These are phyloP conservation scores for Wickerhamiella infanticola DNA, from an alignment of 1,139 yeast species.

Conservation along the genomic window DNA sequence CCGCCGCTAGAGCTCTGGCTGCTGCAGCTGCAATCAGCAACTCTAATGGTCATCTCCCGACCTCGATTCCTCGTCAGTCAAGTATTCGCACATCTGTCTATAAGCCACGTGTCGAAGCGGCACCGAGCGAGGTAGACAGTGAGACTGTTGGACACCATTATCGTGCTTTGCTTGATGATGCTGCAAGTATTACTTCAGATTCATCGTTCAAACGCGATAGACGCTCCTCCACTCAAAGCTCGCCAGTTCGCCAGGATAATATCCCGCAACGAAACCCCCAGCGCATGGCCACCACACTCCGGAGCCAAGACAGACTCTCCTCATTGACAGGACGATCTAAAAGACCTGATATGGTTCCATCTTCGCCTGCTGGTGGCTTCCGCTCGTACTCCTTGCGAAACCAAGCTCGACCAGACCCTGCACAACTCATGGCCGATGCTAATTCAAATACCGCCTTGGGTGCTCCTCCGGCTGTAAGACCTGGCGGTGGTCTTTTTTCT, in stretches of 20 bases:
- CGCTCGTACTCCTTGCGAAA: constrained; percentile 15
- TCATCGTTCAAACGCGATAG: constrained; percentile 20
- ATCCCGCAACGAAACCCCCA: background rate
- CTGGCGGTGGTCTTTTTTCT: background rate
- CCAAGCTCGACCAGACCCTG: constrained; percentile 11
- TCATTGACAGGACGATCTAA: constrained; percentile 1
- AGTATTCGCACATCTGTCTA: background rate
- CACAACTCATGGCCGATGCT: constrained; percentile 6
- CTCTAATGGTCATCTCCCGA: background rate
- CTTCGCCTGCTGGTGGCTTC: constrained; percentile 8
- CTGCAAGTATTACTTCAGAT: constrained; percentile 18
- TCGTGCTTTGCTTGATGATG: constrained; percentile 15
- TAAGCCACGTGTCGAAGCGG: background rate
- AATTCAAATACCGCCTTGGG: background rate
- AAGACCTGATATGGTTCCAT: background rate
- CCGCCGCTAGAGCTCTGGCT: background rate
- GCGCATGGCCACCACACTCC: constrained; percentile 4
- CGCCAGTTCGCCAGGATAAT: background rate
- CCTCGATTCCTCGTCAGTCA: background rate
- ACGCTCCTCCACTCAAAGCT: background rate
- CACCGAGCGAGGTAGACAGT: background rate
- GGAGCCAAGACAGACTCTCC: constrained; percentile 7
- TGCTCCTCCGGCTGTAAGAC: background rate
- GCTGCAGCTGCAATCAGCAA: background rate
- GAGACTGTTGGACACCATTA: constrained; percentile 6